A percentile compares a stretch with the other conserved stretches of the same genome.
Conservation (phyloP, 805 yeast genomes). For the Schizosaccharomyces lindneri region DNA sequence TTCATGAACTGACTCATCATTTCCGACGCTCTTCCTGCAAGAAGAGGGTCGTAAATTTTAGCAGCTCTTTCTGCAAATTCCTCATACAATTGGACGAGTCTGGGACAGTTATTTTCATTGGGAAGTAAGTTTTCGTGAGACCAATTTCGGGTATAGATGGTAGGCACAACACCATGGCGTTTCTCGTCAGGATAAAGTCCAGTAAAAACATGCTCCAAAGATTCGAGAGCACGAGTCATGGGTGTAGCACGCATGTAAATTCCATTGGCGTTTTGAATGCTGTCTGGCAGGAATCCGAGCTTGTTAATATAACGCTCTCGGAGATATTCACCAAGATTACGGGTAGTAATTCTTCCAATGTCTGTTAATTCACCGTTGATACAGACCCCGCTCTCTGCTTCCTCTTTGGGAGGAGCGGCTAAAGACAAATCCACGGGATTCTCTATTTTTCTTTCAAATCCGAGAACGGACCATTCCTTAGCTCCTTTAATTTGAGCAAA, state of each 20-base stretch:
- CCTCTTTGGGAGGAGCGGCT: not conserved
- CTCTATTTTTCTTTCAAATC: not conserved
- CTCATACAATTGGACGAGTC: slow-evolving; percentile 5
- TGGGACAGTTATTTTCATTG: slow-evolving; percentile 5
- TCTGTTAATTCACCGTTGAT: slow-evolving; percentile 6
- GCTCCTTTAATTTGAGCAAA: not conserved
- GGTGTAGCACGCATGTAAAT: slow-evolving; percentile 7
- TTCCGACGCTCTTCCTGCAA: slow-evolving; percentile 5
- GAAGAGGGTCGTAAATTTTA: slow-evolving; percentile 7
- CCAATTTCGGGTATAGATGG: slow-evolving; percentile 6
- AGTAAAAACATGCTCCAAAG: slow-evolving; percentile 7
- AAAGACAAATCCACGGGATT: not conserved
- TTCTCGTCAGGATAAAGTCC: slow-evolving; percentile 8
- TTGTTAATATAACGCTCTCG: slow-evolving; percentile 7
- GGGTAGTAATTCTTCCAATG: slow-evolving; percentile 6
- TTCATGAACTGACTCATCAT: slow-evolving; percentile 5
- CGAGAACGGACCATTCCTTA: not conserved
- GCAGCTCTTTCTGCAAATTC: slow-evolving; percentile 7
- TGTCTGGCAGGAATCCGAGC: slow-evolving; percentile 6
- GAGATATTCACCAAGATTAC: slow-evolving; percentile 6
- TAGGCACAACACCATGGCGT: slow-evolving; percentile 4
- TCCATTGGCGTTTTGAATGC: slow-evolving; percentile 3
- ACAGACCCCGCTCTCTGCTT: not conserved
- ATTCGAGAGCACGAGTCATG: slow-evolving; percentile 8
- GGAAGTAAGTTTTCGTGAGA: slow-evolving; percentile 9